phyloP scores from a whole-genome alignment of 2,329 filamentous ascomycete genomes.

The Tolypocladium pustulatum region DNA sequence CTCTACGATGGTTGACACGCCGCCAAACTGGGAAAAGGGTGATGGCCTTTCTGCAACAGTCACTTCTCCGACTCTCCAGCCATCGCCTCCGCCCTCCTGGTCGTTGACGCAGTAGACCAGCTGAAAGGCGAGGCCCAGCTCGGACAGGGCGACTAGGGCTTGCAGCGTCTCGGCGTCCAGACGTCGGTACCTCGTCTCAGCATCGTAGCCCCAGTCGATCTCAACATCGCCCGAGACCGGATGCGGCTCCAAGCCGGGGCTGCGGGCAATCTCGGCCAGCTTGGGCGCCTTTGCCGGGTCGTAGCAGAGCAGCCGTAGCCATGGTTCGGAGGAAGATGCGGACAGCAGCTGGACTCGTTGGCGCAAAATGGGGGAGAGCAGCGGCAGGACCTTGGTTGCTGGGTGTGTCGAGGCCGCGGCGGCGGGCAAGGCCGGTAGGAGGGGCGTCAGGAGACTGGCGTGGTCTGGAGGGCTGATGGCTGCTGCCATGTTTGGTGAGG shows the following conservation, averaged over 20 bases:
- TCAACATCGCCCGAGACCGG: conserved; percentile 73
- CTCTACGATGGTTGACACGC: conserved; percentile 39
- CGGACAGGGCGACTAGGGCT: conserved; percentile 49
- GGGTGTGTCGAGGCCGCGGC: conserved; percentile 48
- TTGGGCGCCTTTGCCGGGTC: conserved; percentile 43
- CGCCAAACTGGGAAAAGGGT: conserved; percentile 44
- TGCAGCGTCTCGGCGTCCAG: conserved; percentile 68
- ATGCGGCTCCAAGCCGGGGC: conserved; percentile 63
- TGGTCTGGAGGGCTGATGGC: conserved; percentile 33
- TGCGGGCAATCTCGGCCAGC: conserved; percentile 50
- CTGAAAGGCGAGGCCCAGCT: conserved; percentile 52
- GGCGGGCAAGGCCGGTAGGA: conserved; percentile 49
- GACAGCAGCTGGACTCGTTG: conserved; percentile 58
- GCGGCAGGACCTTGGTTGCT: conserved; percentile 43
- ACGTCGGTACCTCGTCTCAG: conserved; percentile 53
- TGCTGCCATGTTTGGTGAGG: conserved; percentile 13
- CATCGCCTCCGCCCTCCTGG: conserved; percentile 47
- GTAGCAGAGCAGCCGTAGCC: conserved; percentile 66
- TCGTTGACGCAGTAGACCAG: conserved; percentile 62
- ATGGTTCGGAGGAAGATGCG: conserved; percentile 48
- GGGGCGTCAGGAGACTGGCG: conserved; percentile 37
- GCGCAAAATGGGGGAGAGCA: conserved; percentile 55
- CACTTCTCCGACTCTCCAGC: conserved; percentile 66
- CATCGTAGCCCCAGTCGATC: conserved; percentile 57
- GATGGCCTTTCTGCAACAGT: conserved; percentile 45